phyloP scores from a whole-genome alignment of 176 grass and related monocot genomes.

The Puccinellia tenuiflora region DNA sequence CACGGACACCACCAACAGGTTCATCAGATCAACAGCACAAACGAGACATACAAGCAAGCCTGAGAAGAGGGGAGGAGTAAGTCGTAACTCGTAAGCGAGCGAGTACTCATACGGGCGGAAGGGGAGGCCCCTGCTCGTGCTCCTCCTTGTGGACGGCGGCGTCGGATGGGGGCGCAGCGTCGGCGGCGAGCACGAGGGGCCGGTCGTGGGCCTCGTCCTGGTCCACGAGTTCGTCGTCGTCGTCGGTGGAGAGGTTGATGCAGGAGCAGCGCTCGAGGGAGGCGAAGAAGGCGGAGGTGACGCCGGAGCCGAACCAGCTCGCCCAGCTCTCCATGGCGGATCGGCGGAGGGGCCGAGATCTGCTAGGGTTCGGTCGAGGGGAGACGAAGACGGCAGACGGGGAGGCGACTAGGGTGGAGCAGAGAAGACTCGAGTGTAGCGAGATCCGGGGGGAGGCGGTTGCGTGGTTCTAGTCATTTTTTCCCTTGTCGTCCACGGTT shows the following conservation, averaged over 20 bases:
- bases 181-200: constrained; percentile 39
- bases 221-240: constrained; percentile 39
- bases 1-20: background rate
- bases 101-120: constrained; percentile 51
- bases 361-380: background rate
- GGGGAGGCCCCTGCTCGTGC: background rate
- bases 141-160: background rate
- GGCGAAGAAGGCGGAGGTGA: constrained; percentile 79
- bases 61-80: background rate
- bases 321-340: constrained; percentile 50
- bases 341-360: background rate
- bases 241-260: constrained; percentile 73
- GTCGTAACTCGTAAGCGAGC: background rate
- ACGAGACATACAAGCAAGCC: background rate
- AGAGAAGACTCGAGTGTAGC: background rate
- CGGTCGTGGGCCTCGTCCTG: constrained; percentile 41
- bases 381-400: background rate
- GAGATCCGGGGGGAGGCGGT: background rate
- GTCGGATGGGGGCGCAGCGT: background rate
- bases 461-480: background rate
- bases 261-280: constrained; percentile 90
- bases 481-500: background rate
- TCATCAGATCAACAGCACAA: background rate
- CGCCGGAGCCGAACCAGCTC: constrained; percentile 47
- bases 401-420: background rate